A percentile compares a stretch with the other conserved stretches of the same genome.
Evolutionary conservation across 2,329 filamentous ascomycete species (phyloP).

Genomic region (Ophiognomonia clavigignenti-juglandacearum): DNA sequence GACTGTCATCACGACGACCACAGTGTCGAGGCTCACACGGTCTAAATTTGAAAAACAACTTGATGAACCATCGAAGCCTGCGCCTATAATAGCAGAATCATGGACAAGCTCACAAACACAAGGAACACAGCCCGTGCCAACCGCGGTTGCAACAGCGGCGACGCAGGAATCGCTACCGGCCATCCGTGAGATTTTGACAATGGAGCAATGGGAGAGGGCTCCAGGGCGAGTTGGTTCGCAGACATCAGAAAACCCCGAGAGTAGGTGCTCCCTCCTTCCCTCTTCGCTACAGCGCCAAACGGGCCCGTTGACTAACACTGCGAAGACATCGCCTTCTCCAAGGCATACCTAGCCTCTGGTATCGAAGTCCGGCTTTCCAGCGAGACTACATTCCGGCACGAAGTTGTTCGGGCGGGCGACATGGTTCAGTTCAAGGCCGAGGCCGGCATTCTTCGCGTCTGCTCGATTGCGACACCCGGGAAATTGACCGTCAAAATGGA

Average conservation of each 20-base stretch:
- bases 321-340: constrained; percentile 26
- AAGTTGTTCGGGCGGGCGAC: constrained; percentile 20
- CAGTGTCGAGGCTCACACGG: too few species aligned
- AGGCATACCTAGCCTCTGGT: constrained; percentile 22
- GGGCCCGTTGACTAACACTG: not conserved
- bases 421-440: constrained; percentile 17
- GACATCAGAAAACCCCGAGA: too few species aligned
- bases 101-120: too few species aligned
- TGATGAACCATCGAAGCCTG: too few species aligned
- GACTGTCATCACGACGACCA: too few species aligned
- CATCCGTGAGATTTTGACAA: not conserved
- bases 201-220: not conserved
- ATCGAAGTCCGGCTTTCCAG: constrained; percentile 20
- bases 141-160: too few species aligned
- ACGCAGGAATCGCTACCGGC: not conserved
- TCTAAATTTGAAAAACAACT: too few species aligned
- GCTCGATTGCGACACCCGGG: constrained; percentile 21
- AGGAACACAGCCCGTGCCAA: too few species aligned
- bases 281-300: not conserved
- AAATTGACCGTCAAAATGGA: constrained; percentile 22
- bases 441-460: constrained; percentile 17
- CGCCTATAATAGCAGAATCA: too few species aligned
- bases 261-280: not conserved
- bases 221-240: not conserved
- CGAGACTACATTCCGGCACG: constrained; percentile 22